A percentile compares a stretch with the other conserved stretches of the same genome.
Conservation (phyloP, 345 rosid genomes). For the Citrus sinensis region DVS_A1.0 CM039167.1:4114001-4114500, state of each 20-base stretch:
- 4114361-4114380: neutral
- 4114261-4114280: neutral
- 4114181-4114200: neutral
- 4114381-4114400: neutral
- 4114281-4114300: neutral
- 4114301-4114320: neutral
- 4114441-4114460: neutral
- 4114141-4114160: neutral
- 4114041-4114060: neutral
- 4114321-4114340: neutral
- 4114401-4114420: neutral
- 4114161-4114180: neutral
- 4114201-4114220: neutral
- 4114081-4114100: neutral
- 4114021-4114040: neutral
- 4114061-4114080: neutral
- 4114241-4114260: neutral
- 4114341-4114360: neutral
- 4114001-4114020: neutral
- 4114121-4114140: neutral
- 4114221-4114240: neutral
- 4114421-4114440: neutral
- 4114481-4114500: neutral
- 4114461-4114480: neutral
- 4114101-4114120: neutral